Conservation (phyloP, 495 filamentous ascomycete genomes). For the Umbilicaria muhlenbergii region DNA sequence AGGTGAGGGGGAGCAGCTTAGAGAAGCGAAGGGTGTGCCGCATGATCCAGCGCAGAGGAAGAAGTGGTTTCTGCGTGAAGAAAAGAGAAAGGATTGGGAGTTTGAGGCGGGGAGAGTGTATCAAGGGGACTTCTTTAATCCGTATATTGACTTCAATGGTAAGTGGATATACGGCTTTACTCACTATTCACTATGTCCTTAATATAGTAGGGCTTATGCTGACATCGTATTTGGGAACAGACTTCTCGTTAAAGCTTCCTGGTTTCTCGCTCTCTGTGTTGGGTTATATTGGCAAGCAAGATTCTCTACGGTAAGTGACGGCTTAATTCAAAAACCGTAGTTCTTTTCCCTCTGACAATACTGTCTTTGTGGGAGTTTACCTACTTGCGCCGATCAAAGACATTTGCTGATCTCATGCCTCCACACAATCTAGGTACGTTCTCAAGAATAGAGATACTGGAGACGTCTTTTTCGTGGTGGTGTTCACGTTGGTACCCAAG, state of each 20-base stretch:
- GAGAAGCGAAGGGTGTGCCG: constrained; percentile 34
- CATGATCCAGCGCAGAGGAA: constrained; percentile 36
- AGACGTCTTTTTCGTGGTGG: constrained; percentile 59
- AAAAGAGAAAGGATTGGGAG: constrained; percentile 29
- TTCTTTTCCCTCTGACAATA: neutral
- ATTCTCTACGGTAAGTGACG: constrained; percentile 23
- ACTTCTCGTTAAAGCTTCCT: constrained; percentile 66
- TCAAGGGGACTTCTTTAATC: constrained; percentile 74
- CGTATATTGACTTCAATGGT: constrained; percentile 77
- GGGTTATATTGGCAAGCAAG: constrained; percentile 68
- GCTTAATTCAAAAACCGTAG: too few relatives aligned
- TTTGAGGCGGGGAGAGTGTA: constrained; percentile 51
- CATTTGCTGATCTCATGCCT: constrained; percentile 25
- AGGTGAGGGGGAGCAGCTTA: constrained; percentile 35
- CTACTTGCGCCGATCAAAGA: neutral
- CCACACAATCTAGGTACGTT: constrained; percentile 73
- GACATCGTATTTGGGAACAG: constrained; percentile 15
- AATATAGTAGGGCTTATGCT: neutral
- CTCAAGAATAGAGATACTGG: constrained; percentile 59
- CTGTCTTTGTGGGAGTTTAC: neutral
- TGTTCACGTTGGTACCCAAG: constrained; percentile 56
- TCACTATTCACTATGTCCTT: too few relatives aligned
- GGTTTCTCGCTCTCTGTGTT: constrained; percentile 63
- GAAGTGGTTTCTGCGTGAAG: constrained; percentile 45
- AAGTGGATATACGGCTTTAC: constrained; percentile 3